Evolutionary conservation across 202 grass and related monocot genomes (phyloP), one percentile per base, ranked within the genome.

Genomic region (Saccharum hybrid): DNA sequence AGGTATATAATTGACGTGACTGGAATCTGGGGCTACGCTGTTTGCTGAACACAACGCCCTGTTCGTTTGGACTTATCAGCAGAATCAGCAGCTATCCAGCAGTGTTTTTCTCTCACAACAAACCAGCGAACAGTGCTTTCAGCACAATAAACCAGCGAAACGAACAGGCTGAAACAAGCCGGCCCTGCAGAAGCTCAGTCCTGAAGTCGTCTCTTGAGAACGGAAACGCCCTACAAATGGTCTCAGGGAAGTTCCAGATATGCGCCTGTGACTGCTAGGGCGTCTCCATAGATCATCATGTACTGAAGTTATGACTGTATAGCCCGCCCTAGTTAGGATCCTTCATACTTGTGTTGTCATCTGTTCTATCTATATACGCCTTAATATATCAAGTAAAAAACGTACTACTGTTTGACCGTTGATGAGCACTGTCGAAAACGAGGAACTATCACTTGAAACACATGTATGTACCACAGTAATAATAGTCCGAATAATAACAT

Each of bases 171-270:
- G n/a, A n/a, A 73, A 49, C 66, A 60, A 73, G 73, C 43, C 66
- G 45, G 72, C 28, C 5, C 18, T 1, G 13, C 2, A 8, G 38
- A 46, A 77, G 30, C 23, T 49, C n/a, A 51, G 78, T 78, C 61
- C 31, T 43, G 64, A 65, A 73, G 63, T 64, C 72, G 54, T 63
- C 31, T 40, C 8, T 22, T 10, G 38, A 8, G 16, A 28, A 74
- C 0, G 12, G 63, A 9, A 7, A 54, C 12, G 15, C 79, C 34
- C 61, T 79, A 79, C 62, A 39, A 31, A n/a, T 83, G 54, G 65
- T 66, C 82, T 31, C 83, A 86, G 63, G 84, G n/a, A n/a, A n/a
- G n/a, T n/a, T 74, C 34, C 51, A 49, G 11, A 74, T 39, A 75
- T 80, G 81, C 63, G 57, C 81, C 68, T 75, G 86, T 5, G 76